Evolutionary conservation across 257 asterid genomes (phyloP).

Genomic region (Cynanchum wilfordii): DNA sequence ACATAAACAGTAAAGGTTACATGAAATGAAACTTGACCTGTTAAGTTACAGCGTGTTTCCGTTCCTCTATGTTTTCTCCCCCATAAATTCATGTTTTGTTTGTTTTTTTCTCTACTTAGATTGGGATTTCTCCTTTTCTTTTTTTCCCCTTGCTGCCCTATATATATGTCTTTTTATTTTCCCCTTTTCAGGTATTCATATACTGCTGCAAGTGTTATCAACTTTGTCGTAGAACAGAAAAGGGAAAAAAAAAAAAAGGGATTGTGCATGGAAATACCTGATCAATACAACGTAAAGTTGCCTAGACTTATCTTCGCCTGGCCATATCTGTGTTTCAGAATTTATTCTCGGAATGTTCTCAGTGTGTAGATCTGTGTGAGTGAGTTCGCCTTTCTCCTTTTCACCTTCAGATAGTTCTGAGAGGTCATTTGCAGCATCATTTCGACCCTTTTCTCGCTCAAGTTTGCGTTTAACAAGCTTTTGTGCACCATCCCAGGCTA

Average conservation of each 20-base stretch:
- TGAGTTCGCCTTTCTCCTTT: conserved; percentile 40
- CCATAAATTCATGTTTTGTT: not conserved
- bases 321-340: conserved; percentile 46
- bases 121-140: not conserved
- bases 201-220: not conserved
- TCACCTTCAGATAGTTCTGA: conserved; percentile 73
- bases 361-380: conserved; percentile 20
- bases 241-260: not conserved
- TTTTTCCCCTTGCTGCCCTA: no score
- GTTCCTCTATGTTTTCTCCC: not conserved
- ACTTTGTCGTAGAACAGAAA: no score
- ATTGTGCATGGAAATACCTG: conserved; percentile 31
- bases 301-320: conserved; percentile 36
- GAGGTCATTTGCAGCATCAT: conserved; percentile 51
- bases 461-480: conserved; percentile 36
- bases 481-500: conserved; percentile 56
- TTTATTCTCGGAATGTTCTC: conserved; percentile 38
- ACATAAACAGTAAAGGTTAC: conserved; percentile 23
- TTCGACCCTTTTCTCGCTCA: conserved; percentile 48
- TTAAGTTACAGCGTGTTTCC: not conserved
- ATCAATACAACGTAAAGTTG: conserved; percentile 58
- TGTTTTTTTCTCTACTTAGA: not conserved
- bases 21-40: conserved; percentile 14
- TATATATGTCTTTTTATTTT: no score
- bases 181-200: not conserved